Conservation (phyloP, 2,329 filamentous ascomycete species). For the Botrytis galanthina region DNA sequence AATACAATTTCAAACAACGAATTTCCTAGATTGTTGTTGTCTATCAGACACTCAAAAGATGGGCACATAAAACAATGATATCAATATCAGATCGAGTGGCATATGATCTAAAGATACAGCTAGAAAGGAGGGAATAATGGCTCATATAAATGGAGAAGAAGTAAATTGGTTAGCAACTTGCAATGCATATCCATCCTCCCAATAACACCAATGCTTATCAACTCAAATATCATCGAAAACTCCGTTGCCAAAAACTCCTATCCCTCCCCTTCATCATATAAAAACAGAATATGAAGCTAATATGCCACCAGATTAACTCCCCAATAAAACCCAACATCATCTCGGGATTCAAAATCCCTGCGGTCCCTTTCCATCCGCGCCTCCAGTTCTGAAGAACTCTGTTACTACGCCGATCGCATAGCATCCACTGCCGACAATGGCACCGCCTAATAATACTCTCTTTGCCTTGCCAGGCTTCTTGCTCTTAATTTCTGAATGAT, state of each 20-base stretch:
- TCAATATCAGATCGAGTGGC: constrained; percentile 3
- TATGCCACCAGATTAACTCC: neutral
- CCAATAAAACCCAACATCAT: neutral
- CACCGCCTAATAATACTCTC: constrained; percentile 52
- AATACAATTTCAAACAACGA: neutral
- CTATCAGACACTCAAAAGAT: neutral
- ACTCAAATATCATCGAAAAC: constrained; percentile 6
- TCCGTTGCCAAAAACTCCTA: constrained; percentile 7
- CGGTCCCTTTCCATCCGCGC: constrained; percentile 43
- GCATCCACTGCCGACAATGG: constrained; percentile 53
- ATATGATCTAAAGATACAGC: constrained; percentile 14
- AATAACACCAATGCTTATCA: constrained; percentile 18
- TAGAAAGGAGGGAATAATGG: neutral
- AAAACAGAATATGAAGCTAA: neutral
- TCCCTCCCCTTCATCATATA: neutral
- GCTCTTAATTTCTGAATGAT: constrained; percentile 28
- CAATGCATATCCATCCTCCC: constrained; percentile 14
- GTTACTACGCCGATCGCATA: constrained; percentile 59
- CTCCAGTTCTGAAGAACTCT: constrained; percentile 55
- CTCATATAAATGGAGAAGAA: neutral
- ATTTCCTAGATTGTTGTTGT: neutral
- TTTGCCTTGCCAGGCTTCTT: constrained; percentile 46
- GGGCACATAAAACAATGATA: neutral
- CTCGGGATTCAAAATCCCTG: constrained; percentile 31
- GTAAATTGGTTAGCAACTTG: neutral